These are phyloP conservation scores for Mollisiaceae sp. DNA, from an alignment of 2,329 filamentous ascomycete genomes.

Conservation along the genomic window DNA sequence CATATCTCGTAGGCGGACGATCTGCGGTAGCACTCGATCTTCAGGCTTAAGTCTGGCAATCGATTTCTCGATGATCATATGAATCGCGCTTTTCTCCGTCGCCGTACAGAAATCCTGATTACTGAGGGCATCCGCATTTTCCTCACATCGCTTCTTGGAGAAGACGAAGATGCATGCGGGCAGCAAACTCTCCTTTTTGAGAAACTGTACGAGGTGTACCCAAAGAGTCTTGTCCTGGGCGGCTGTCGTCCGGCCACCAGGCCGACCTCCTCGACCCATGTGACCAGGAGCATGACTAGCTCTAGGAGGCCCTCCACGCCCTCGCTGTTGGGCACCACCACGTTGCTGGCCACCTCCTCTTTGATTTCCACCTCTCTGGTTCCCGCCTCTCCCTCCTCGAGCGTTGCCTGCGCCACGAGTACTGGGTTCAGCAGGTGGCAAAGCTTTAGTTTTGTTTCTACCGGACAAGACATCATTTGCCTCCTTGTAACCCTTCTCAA, in stretches of 20 bases:
- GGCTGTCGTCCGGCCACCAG: constrained; percentile 84
- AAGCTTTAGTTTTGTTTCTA: constrained; percentile 74
- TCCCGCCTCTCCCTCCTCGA: constrained; percentile 60
- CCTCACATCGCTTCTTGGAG: constrained; percentile 96
- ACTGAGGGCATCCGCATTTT: constrained; percentile 92
- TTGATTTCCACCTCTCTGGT: constrained; percentile 56
- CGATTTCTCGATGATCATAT: constrained; percentile 97
- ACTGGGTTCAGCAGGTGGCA: constrained; percentile 42
- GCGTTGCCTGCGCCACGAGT: constrained; percentile 54
- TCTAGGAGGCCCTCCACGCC: constrained; percentile 55
- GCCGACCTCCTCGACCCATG: constrained; percentile 85
- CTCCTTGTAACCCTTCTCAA: constrained; percentile 93
- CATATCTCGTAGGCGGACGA: constrained; percentile 83
- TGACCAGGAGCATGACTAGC: constrained; percentile 70
- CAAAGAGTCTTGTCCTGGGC: constrained; percentile 96
- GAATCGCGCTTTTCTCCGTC: constrained; percentile 92
- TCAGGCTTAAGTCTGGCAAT: constrained; percentile 89
- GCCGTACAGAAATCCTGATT: constrained; percentile 96
- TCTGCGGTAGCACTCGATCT: constrained; percentile 89
- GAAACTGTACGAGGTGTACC: constrained; percentile 92
- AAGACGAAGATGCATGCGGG: constrained; percentile 98
- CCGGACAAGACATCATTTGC: constrained; percentile 83
- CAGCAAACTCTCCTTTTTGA: constrained; percentile 84
- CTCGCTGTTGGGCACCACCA: constrained; percentile 56
- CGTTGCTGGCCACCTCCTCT: constrained; percentile 59